These are phyloP conservation scores for Microsporum audouinii DNA, from an alignment of 2,329 filamentous ascomycete species.

Conservation along the genomic window DNA sequence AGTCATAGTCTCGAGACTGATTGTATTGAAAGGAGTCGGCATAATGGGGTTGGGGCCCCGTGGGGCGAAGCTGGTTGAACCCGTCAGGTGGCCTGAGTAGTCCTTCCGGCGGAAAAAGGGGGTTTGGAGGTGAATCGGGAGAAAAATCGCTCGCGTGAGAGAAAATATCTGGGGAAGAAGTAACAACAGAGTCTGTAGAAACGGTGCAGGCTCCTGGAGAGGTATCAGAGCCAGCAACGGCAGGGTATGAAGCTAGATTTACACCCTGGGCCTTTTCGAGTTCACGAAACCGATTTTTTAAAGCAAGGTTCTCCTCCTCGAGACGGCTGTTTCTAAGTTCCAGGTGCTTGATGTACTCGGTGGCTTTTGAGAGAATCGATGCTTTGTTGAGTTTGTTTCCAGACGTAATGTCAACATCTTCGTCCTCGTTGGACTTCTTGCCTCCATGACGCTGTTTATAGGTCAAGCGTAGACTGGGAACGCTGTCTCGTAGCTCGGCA, in stretches of 20 bases:
- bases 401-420: conserved; percentile 68
- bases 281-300: conserved; percentile 71
- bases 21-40: conserved; percentile 23
- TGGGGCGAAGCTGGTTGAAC: conserved; percentile 32
- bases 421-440: conserved; percentile 61
- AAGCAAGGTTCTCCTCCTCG: conserved; percentile 64
- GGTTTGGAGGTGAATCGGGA: conserved; percentile 23
- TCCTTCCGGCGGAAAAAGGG: conserved; percentile 30
- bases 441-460: conserved; percentile 44
- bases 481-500: conserved; percentile 77
- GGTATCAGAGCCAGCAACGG: conserved; percentile 31
- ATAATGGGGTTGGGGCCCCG: conserved; percentile 25
- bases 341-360: conserved; percentile 87
- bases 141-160: conserved; percentile 30
- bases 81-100: conserved; percentile 35
- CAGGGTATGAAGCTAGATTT: conserved; percentile 26
- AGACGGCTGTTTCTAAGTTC: conserved; percentile 81
- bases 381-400: conserved; percentile 96
- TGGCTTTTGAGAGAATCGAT: conserved; percentile 90
- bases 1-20: conserved; percentile 22
- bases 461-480: conserved; percentile 79
- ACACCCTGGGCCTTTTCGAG: conserved; percentile 51
- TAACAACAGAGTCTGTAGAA: conserved; percentile 26
- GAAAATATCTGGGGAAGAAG: conserved; percentile 32
- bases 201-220: conserved; percentile 31